These are phyloP conservation scores for Papiliotrema flavescens DNA, from an alignment of 1,284 basidiomycete species.

Conservation along the genomic window DNA sequence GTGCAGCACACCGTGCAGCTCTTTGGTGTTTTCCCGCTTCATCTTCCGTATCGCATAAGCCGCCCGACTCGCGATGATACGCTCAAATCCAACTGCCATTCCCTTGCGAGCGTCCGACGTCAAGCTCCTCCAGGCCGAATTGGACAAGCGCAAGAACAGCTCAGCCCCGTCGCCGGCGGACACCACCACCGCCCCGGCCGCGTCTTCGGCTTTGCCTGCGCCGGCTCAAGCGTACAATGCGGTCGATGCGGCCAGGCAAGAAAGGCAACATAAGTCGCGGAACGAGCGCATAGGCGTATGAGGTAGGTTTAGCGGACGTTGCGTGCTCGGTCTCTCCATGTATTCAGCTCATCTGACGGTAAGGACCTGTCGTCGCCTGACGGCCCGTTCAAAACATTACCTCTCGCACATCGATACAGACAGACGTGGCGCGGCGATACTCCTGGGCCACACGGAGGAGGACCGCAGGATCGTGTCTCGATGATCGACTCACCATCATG, in stretches of 20 bases:
- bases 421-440: too few relatives aligned
- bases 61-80: constrained; percentile 32
- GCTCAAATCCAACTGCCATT: constrained; percentile 45
- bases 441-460: too few relatives aligned
- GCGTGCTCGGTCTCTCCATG: too few relatives aligned
- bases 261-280: constrained; percentile 14
- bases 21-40: too few relatives aligned
- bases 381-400: too few relatives aligned
- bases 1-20: too few relatives aligned
- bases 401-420: too few relatives aligned
- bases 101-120: constrained; percentile 41
- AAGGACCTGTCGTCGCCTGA: too few relatives aligned
- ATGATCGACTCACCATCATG: too few relatives aligned
- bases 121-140: constrained; percentile 38
- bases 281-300: constrained; percentile 33
- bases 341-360: too few relatives aligned
- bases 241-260: constrained; percentile 7
- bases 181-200: background rate
- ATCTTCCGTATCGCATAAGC: too few relatives aligned
- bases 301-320: background rate
- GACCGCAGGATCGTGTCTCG: too few relatives aligned
- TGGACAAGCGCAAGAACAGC: constrained; percentile 29
- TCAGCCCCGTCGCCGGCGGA: background rate
- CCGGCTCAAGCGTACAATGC: constrained; percentile 1
- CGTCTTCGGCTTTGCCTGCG: background rate